These are phyloP conservation scores for Suhomyces guaymorum DNA, from an alignment of 1,139 yeast genomes.

Conservation along the genomic window DNA sequence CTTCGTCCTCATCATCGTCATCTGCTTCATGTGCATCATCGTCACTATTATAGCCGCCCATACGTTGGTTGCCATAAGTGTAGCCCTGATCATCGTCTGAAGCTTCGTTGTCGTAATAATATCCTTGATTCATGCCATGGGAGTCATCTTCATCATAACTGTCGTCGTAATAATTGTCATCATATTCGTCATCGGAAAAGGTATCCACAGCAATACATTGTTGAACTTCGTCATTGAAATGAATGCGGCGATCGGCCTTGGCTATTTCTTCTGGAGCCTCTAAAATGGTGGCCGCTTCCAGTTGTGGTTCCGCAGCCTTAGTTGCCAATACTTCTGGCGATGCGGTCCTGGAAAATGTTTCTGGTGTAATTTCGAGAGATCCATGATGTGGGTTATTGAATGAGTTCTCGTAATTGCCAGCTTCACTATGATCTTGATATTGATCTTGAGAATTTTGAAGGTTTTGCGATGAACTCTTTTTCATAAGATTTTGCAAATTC, in stretches of 20 bases:
- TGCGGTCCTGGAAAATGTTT: background rate
- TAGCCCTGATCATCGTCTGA: constrained; percentile 6
- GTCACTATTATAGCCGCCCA: constrained; percentile 8
- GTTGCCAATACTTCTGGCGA: background rate
- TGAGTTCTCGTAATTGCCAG: too few species aligned
- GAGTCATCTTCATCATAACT: constrained; percentile 21
- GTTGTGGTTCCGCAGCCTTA: background rate
- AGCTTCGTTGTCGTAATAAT: constrained; percentile 11
- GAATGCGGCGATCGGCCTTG: constrained; percentile 66
- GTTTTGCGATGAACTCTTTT: constrained; percentile 12
- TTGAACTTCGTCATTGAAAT: constrained; percentile 88
- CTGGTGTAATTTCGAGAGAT: too few species aligned
- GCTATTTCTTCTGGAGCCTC: background rate
- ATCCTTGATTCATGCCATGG: constrained; percentile 8
- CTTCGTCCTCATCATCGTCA: constrained; percentile 39
- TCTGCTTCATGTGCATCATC: constrained; percentile 28
- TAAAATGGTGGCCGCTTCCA: background rate
- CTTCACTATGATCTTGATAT: too few species aligned
- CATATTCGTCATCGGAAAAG: constrained; percentile 34
- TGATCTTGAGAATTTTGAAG: constrained; percentile 4
- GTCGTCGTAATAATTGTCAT: constrained; percentile 25
- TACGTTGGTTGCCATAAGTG: constrained; percentile 7
- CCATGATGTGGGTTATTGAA: too few species aligned
- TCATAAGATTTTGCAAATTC: constrained; percentile 17
- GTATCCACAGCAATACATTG: constrained; percentile 79